phyloP scores from a whole-genome alignment of 176 grass and related monocot genomes.

The Thalia dealbata region DNA sequence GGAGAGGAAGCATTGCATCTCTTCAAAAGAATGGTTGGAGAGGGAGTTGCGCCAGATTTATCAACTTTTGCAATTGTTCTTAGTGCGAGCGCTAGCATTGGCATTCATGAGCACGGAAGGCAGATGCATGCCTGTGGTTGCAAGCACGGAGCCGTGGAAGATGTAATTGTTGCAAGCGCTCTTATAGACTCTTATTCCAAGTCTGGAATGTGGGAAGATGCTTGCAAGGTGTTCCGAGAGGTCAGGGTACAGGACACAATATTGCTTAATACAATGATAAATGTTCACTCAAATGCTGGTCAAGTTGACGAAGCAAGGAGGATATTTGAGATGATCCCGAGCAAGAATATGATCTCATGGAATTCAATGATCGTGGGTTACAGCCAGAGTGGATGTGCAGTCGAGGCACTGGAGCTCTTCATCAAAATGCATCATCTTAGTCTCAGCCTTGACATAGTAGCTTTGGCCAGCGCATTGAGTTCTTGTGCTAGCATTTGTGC shows the following conservation, averaged over 20 bases:
- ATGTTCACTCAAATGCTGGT: constrained; percentile 50
- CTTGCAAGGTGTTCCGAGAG: constrained; percentile 43
- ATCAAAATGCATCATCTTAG: constrained; percentile 32
- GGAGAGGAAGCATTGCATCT: constrained; percentile 39
- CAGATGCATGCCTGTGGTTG: constrained; percentile 38
- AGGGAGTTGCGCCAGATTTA: constrained; percentile 30
- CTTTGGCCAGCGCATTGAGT: constrained; percentile 63
- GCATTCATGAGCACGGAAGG: constrained; percentile 23
- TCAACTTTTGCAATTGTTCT: constrained; percentile 46
- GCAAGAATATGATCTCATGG: constrained; percentile 64
- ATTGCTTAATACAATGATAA: constrained; percentile 65
- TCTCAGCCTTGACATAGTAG: constrained; percentile 39
- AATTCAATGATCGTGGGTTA: constrained; percentile 68
- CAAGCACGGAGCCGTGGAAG: constrained; percentile 36
- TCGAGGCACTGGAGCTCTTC: constrained; percentile 46
- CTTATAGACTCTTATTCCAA: constrained; percentile 78
- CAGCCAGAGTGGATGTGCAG: constrained; percentile 43
- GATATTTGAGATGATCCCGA: constrained; percentile 36
- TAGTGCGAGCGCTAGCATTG: constrained; percentile 24
- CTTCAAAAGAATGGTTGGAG: constrained; percentile 32
- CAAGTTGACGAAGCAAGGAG: constrained; percentile 39
- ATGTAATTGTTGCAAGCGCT: constrained; percentile 45
- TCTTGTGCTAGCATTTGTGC: constrained; percentile 53
- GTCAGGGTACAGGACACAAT: constrained; percentile 44
- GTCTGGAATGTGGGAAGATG: constrained; percentile 53